phyloP scores from a whole-genome alignment of 2,329 filamentous ascomycete species.

The Botrytis paeoniae region DNA sequence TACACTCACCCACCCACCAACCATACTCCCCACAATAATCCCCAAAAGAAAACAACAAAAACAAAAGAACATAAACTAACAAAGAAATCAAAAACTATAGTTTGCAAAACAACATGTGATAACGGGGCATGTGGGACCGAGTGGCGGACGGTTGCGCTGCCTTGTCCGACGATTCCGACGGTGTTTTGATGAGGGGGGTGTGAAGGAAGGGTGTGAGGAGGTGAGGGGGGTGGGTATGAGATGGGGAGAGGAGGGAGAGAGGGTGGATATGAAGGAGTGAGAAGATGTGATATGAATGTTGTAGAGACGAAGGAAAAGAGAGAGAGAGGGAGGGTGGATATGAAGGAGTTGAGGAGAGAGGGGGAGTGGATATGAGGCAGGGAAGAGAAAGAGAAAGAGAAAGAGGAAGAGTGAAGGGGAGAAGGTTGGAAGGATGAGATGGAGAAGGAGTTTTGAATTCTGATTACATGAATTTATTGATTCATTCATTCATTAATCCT shows the following conservation, averaged over 20 bases:
- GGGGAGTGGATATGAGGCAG: neutral
- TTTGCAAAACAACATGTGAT: slow-evolving; percentile 25
- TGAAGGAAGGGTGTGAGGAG: too few relatives aligned
- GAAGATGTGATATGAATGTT: too few relatives aligned
- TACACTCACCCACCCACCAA: too few relatives aligned
- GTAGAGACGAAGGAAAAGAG: too few relatives aligned
- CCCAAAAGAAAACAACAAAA: too few relatives aligned
- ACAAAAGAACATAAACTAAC: neutral
- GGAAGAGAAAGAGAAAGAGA: neutral
- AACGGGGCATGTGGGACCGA: slow-evolving; percentile 21
- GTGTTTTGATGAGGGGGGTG: neutral
- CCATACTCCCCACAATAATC: too few relatives aligned
- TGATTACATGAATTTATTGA: too few relatives aligned
- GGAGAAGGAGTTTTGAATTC: neutral
- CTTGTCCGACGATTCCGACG: slow-evolving; percentile 22
- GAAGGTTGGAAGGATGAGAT: neutral
- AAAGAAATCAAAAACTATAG: fast-evolving
- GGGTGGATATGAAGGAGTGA: too few relatives aligned
- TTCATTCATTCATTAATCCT: too few relatives aligned
- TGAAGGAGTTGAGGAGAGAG: too few relatives aligned
- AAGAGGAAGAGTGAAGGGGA: neutral
- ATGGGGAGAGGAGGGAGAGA: fast-evolving
- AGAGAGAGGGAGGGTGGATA: too few relatives aligned
- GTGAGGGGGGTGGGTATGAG: fast-evolving
- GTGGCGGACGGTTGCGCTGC: slow-evolving; percentile 23